Percentiles rank a stretch among this genome's conserved stretches.
Conservation (phyloP, 2,329 filamentous ascomycete genomes). For the Blumeria hordei region DNA sequence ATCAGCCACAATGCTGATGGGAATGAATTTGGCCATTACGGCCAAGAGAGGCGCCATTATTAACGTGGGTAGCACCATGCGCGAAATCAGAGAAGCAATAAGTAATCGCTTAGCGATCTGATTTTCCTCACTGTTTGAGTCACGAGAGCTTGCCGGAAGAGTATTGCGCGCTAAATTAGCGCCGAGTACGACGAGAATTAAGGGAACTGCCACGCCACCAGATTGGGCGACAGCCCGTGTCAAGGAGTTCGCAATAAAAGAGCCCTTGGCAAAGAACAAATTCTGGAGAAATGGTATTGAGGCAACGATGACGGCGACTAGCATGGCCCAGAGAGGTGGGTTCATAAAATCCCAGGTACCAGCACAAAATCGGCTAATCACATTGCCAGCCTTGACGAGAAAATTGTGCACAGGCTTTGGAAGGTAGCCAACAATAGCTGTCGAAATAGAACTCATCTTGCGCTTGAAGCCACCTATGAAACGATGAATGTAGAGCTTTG, state of each 20-base stretch:
- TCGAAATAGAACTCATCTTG: constrained; percentile 5
- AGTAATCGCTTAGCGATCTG: constrained; percentile 50
- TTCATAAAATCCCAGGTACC: constrained; percentile 94
- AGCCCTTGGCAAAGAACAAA: constrained; percentile 70
- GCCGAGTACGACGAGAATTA: constrained; percentile 86
- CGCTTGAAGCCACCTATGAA: constrained; percentile 4
- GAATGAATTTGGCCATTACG: constrained; percentile 67
- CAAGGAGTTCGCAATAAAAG: constrained; percentile 80
- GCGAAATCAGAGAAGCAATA: constrained; percentile 60
- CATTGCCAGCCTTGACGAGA: constrained; percentile 20
- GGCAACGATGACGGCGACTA: constrained; percentile 71
- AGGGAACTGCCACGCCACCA: constrained; percentile 73
- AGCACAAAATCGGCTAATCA: constrained; percentile 26
- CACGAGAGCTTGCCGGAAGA: constrained; percentile 35
- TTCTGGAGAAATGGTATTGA: constrained; percentile 63
- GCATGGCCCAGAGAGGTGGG: constrained; percentile 92
- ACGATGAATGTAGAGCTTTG: constrained; percentile 15
- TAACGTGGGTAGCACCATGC: constrained; percentile 78
- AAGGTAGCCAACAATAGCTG: constrained; percentile 21
- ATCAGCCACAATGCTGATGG: constrained; percentile 83
- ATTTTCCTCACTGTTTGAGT: constrained; percentile 45
- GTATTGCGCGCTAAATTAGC: constrained; percentile 89
- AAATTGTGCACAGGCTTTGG: constrained; percentile 26
- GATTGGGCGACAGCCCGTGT: constrained; percentile 69
- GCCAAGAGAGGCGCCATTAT: constrained; percentile 85